These are phyloP conservation scores for Chlamydomonas applanata DNA, from an alignment of 139 green algal genomes.

Conservation along the genomic window DNA sequence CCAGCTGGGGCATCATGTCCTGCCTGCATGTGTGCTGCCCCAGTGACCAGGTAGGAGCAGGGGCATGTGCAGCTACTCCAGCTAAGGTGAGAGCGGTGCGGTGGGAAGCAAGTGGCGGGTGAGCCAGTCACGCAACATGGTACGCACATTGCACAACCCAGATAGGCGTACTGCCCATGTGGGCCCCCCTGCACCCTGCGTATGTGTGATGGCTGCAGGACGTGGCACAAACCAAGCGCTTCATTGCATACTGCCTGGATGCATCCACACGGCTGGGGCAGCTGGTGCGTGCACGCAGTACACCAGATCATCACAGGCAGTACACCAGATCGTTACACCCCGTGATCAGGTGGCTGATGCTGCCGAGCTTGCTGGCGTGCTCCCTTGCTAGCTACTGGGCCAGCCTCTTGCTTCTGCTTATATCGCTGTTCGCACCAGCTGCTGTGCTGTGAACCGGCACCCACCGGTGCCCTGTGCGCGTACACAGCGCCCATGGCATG, in stretches of 20 bases:
- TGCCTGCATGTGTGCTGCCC: neutral
- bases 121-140: neutral
- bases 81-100: neutral
- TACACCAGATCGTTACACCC: neutral
- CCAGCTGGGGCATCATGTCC: neutral
- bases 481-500: no score
- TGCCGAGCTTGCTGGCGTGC: neutral
- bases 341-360: neutral
- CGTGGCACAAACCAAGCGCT: conserved; percentile 3
- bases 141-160: neutral
- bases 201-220: neutral
- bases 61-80: neutral
- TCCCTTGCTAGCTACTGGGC: neutral
- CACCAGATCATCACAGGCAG: no score
- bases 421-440: neutral
- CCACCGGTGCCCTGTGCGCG: no score
- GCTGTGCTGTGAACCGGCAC: neutral
- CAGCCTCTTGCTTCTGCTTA: neutral
- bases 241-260: conserved; percentile 10
- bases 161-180: neutral
- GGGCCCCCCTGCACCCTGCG: neutral
- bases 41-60: neutral
- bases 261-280: neutral
- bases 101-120: neutral
- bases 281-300: no score